Conservation (phyloP, 495 filamentous ascomycete genomes). For the Penicillium fimorum region DNA sequence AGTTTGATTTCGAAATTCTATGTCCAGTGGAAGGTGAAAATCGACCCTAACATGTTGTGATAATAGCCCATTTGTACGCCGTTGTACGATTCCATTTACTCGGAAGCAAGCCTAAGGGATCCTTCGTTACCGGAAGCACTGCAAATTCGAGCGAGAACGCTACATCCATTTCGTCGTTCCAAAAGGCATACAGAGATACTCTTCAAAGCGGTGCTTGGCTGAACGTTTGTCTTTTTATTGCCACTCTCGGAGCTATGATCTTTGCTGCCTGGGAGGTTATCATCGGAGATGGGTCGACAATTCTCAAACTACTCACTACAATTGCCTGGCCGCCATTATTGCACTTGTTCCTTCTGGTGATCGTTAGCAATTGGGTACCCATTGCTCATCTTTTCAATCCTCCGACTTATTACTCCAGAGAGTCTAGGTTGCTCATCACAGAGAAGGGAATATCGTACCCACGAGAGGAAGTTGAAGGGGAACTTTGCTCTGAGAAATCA, state of each 20-base stretch:
- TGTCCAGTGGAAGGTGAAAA: not conserved
- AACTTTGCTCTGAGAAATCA: not conserved
- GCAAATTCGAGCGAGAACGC: constrained; percentile 30
- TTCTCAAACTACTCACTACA: constrained; percentile 16
- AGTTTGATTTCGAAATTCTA: constrained; percentile 2
- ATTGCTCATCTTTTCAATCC: constrained; percentile 29
- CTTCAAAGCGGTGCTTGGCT: constrained; percentile 27
- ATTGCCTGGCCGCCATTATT: constrained; percentile 33
- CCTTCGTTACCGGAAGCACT: constrained; percentile 39
- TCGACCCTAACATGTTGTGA: not conserved
- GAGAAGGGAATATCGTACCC: constrained; percentile 4
- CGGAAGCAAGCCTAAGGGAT: constrained; percentile 34
- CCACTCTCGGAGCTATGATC: constrained; percentile 15
- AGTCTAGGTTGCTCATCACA: constrained; percentile 3
- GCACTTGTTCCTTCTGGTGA: constrained; percentile 25
- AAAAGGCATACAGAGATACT: constrained; percentile 18
- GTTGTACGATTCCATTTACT: constrained; percentile 32
- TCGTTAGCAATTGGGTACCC: constrained; percentile 28
- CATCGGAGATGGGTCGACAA: not conserved
- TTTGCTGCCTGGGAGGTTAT: constrained; percentile 4
- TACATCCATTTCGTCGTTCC: constrained; percentile 8
- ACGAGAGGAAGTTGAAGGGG: not conserved
- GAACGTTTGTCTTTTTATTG: constrained; percentile 20
- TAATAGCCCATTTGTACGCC: constrained; percentile 29
- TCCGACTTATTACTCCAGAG: constrained; percentile 21